phyloP scores from a whole-genome alignment of 176 grass and related monocot genomes.

The Tillandsia fasciculata region DNA sequence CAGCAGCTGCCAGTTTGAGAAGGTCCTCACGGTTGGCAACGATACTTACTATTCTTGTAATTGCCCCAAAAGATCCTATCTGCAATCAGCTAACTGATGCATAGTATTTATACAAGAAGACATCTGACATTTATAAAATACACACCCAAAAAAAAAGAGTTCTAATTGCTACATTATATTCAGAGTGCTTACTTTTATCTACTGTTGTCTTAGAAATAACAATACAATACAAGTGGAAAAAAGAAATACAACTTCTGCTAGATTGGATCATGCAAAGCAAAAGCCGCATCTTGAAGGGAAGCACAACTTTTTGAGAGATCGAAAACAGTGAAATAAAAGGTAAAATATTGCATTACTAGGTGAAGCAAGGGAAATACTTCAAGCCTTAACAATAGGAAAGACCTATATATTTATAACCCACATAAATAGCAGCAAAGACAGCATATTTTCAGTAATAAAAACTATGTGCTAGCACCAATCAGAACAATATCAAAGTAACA shows the following conservation, averaged over 20 bases:
- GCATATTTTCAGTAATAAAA: no score
- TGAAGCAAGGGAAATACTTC: no score
- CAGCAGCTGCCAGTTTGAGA: slow-evolving; percentile 66
- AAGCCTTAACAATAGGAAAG: no score
- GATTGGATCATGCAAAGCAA: background rate
- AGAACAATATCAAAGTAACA: no score
- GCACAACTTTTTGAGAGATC: background rate
- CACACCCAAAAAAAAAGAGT: no score
- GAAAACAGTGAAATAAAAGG: slow-evolving; percentile 8
- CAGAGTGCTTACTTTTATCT: background rate
- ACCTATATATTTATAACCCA: no score
- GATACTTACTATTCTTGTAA: slow-evolving; percentile 88
- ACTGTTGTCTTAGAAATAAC: background rate
- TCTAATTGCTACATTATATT: no score
- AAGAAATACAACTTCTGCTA: background rate
- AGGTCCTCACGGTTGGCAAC: slow-evolving; percentile 76
- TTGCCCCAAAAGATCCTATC: slow-evolving; percentile 96
- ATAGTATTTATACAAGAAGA: background rate
- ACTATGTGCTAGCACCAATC: no score
- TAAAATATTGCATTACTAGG: background rate
- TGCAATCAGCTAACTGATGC: slow-evolving; percentile 26
- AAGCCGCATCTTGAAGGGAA: background rate
- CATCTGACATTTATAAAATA: background rate
- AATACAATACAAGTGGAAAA: background rate
- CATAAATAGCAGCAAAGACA: no score